These are phyloP conservation scores for Calonectria pseudoreteaudii DNA, from an alignment of 2,329 filamentous ascomycete species.

Conservation along the genomic window DNA sequence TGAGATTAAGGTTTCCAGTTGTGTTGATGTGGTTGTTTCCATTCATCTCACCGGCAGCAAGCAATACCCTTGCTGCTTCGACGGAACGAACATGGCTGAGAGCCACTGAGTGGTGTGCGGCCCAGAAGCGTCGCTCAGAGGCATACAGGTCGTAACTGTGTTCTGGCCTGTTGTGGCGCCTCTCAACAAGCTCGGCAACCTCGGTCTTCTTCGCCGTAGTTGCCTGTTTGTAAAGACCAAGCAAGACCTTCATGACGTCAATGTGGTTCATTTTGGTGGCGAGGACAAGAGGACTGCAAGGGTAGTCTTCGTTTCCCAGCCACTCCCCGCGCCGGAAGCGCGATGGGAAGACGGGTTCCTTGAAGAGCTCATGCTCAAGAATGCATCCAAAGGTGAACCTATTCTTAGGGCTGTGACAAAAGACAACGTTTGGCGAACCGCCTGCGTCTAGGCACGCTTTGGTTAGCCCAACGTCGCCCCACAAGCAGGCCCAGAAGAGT, in stretches of 20 bases:
- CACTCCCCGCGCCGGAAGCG: background rate
- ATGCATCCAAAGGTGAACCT: background rate
- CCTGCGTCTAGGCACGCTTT: background rate
- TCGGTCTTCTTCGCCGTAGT: background rate
- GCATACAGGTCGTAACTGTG: background rate
- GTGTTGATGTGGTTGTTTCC: too few relatives aligned
- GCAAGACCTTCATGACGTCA: background rate
- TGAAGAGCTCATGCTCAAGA: background rate
- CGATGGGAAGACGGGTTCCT: background rate
- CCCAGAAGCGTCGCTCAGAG: background rate
- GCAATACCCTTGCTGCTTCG: constrained; percentile 9
- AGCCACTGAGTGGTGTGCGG: constrained; percentile 1
- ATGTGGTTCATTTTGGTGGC: background rate
- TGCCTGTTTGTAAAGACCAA: background rate
- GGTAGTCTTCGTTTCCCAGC: background rate
- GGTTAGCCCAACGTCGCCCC: background rate
- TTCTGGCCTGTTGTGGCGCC: background rate
- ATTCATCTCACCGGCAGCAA: background rate
- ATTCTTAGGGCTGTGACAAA: background rate
- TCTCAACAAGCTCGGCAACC: background rate
- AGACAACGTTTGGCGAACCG: background rate
- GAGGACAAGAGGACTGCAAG: background rate
- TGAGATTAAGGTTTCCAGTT: too few relatives aligned
- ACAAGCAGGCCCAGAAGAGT: background rate
- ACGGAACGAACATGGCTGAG: constrained; percentile 10